A percentile compares a stretch with the other conserved stretches of the same genome.
Evolutionary conservation across 1,139 yeast genomes (phyloP).

Genomic region (Yamadazyma atmosphaerica): DNA sequence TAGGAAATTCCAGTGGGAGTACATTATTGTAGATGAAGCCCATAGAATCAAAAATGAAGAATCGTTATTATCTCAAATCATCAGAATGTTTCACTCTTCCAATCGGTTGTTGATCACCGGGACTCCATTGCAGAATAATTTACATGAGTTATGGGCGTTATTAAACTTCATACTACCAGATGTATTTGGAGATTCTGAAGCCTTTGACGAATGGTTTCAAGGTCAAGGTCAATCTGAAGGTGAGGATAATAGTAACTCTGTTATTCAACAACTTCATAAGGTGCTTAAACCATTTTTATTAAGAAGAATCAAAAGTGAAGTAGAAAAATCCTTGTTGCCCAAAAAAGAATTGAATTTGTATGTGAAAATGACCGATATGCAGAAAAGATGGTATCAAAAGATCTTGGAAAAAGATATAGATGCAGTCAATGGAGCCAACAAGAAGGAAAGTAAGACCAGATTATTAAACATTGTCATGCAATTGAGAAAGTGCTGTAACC

Average conservation of each 20-base stretch:
- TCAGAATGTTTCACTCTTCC: conserved; percentile 67
- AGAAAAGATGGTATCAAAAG: conserved; percentile 72
- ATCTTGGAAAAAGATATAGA: conserved; percentile 77
- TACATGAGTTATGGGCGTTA: conserved; percentile 81
- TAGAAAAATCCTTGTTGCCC: conserved; percentile 73
- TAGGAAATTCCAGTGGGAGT: conserved; percentile 69
- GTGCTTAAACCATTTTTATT: conserved; percentile 77
- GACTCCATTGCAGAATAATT: conserved; percentile 76
- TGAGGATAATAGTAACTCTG: conserved; percentile 42
- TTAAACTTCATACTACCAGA: conserved; percentile 75
- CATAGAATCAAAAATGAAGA: conserved; percentile 82
- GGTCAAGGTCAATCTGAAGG: conserved; percentile 26
- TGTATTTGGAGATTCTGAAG: conserved; percentile 71
- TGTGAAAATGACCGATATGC: conserved; percentile 76
- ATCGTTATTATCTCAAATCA: conserved; percentile 70
- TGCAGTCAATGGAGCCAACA: conserved; percentile 79
- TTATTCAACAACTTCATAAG: conserved; percentile 85
- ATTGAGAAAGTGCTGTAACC: conserved; percentile 79
- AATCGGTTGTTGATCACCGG: conserved; percentile 76
- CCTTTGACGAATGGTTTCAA: conserved; percentile 74
- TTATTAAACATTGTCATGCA: conserved; percentile 81
- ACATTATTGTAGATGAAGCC: conserved; percentile 77
- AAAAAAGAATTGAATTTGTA: conserved; percentile 73
- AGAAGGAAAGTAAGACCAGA: conserved; percentile 73
- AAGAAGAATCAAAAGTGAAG: conserved; percentile 77